Conservation (phyloP, 148 eudicot genomes). For the Vaccinium corymbosum region DNA sequence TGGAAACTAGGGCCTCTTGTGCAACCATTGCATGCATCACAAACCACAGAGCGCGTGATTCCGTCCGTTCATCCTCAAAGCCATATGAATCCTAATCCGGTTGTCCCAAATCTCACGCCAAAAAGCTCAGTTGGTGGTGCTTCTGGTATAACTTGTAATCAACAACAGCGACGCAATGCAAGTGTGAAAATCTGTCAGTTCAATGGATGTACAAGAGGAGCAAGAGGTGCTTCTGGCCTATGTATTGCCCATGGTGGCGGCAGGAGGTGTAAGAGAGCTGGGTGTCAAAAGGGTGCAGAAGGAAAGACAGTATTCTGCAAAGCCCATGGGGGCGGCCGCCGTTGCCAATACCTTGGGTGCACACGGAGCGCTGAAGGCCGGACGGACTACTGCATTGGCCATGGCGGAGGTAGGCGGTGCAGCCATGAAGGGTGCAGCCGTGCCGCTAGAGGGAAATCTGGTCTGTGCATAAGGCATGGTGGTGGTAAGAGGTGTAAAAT, state of each 20-base stretch:
- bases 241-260: conserved; percentile 86
- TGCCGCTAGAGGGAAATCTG: conserved; percentile 78
- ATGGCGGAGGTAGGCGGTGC: conserved; percentile 82
- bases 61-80: conserved; percentile 7
- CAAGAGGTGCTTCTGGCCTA: conserved; percentile 71
- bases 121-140: conserved; percentile 19
- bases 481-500: conserved; percentile 77
- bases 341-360: conserved; percentile 66
- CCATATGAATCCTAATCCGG: conserved; percentile 2
- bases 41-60: conserved; percentile 10
- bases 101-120: conserved; percentile 16
- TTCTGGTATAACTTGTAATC: conserved; percentile 14
- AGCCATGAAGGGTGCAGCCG: conserved; percentile 52
- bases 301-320: conserved; percentile 70
- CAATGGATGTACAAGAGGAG: conserved; percentile 60
- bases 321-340: conserved; percentile 74
- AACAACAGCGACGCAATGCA: conserved; percentile 32
- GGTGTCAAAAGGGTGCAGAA: conserved; percentile 79
- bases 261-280: conserved; percentile 52
- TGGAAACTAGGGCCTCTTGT: conserved; percentile 48
- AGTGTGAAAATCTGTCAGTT: conserved; percentile 49
- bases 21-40: conserved; percentile 25
- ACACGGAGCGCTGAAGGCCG: conserved; percentile 82
- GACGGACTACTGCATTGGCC: conserved; percentile 62
- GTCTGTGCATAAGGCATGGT: conserved; percentile 75